These are phyloP conservation scores for Penicillium fuscoglaucum DNA, from an alignment of 2,329 filamentous ascomycete genomes.

Conservation along the genomic window DNA sequence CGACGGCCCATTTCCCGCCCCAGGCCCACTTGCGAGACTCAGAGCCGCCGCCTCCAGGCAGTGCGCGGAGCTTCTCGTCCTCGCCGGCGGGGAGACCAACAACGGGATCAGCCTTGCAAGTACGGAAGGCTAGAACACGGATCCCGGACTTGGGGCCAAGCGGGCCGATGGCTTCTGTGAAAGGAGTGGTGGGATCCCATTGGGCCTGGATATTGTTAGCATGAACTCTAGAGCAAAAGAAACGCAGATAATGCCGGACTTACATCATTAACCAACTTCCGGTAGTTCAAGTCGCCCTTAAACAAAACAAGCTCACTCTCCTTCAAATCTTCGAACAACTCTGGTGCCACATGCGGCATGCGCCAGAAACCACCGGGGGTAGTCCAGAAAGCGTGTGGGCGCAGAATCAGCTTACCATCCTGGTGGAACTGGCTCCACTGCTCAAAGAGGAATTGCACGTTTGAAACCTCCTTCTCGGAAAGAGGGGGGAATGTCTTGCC, in stretches of 20 bases:
- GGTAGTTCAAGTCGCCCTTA: conserved; percentile 96
- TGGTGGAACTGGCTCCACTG: conserved; percentile 78
- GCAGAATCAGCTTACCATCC: conserved; percentile 78
- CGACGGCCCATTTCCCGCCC: conserved; percentile 96
- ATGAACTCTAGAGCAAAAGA: background rate
- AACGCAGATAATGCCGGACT: conserved; percentile 38
- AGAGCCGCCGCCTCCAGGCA: conserved; percentile 68
- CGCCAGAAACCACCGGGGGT: conserved; percentile 85
- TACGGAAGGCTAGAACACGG: conserved; percentile 82
- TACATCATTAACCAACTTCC: conserved; percentile 88
- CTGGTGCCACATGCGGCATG: conserved; percentile 66
- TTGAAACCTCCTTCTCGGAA: conserved; percentile 63
- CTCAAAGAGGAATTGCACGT: conserved; percentile 74
- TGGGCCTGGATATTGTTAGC: conserved; percentile 53
- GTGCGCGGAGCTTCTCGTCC: conserved; percentile 74
- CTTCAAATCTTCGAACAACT: conserved; percentile 75
- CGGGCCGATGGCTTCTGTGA: conserved; percentile 79
- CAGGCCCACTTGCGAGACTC: conserved; percentile 84
- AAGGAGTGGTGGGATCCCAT: conserved; percentile 88
- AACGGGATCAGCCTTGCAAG: conserved; percentile 95
- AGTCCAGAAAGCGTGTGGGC: conserved; percentile 91
- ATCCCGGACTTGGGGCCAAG: conserved; percentile 78
- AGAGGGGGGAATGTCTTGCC: conserved; percentile 62
- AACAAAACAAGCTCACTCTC: conserved; percentile 86
- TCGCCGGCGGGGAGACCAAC: conserved; percentile 79